These are phyloP conservation scores for Salmacisia buchloeana DNA, from an alignment of 1,284 basidiomycete genomes.

Conservation along the genomic window DNA sequence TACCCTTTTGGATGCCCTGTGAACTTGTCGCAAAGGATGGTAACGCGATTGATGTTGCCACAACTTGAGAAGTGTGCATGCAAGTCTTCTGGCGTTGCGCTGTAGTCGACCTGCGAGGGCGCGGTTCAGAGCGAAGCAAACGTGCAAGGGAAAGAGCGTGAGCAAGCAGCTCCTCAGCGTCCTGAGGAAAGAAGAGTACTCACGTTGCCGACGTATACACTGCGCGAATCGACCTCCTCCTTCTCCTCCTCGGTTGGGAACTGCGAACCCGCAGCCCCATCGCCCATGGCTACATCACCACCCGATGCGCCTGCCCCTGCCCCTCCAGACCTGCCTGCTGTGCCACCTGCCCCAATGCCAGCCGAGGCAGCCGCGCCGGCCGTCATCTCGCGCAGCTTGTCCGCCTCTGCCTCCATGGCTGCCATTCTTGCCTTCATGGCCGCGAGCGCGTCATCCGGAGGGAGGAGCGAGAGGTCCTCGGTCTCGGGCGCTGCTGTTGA, in stretches of 20 bases:
- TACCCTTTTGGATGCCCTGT: slow-evolving; percentile 99
- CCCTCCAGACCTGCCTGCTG: too few species aligned
- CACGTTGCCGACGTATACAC: slow-evolving; percentile 95
- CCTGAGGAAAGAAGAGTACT: too few species aligned
- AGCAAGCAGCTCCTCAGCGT: too few species aligned
- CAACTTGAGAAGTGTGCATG: slow-evolving; percentile 96
- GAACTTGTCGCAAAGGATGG: slow-evolving; percentile 98
- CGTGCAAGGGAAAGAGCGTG: not conserved
- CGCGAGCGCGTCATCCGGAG: slow-evolving; percentile 52
- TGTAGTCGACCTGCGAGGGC: slow-evolving; percentile 97
- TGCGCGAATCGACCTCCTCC: slow-evolving; percentile 73
- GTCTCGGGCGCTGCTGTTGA: not conserved
- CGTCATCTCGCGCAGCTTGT: slow-evolving; percentile 73
- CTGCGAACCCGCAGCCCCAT: slow-evolving; percentile 41
- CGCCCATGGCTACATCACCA: slow-evolving; percentile 65
- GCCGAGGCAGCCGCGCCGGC: slow-evolving; percentile 46
- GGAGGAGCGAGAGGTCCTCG: not conserved
- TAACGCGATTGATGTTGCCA: slow-evolving; percentile 96
- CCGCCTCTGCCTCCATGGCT: slow-evolving; percentile 87
- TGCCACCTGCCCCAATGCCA: slow-evolving; percentile 45
- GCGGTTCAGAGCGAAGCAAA: not conserved
- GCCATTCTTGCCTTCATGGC: slow-evolving; percentile 71
- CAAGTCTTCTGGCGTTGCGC: slow-evolving; percentile 95
- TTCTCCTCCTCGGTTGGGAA: slow-evolving; percentile 48
- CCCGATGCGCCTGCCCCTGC: slow-evolving; percentile 44